Evolutionary conservation across 2,329 filamentous ascomycete species (phyloP).

Genomic region (Chaetomiaceae sp.): DNA sequence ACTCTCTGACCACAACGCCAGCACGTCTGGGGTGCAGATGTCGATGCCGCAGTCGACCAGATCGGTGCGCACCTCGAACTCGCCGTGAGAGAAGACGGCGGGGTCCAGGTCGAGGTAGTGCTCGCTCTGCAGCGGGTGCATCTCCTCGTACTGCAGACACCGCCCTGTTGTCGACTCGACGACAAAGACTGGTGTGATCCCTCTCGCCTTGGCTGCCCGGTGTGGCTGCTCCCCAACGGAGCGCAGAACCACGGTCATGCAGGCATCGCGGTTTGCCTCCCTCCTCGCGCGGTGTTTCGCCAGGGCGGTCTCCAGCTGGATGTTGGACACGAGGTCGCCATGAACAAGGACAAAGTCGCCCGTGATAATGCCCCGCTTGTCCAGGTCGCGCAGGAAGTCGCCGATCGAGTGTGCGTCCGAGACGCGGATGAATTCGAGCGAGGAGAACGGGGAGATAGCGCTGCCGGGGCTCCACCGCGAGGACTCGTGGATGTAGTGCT

Average conservation of each 20-base stretch:
- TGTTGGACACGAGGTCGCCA: conserved; percentile 86
- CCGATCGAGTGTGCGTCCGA: conserved; percentile 79
- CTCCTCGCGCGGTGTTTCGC: conserved; percentile 75
- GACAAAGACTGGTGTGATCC: conserved; percentile 77
- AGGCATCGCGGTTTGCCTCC: conserved; percentile 82
- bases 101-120: conserved; percentile 70
- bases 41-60: conserved; percentile 93
- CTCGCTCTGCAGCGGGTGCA: conserved; percentile 63
- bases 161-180: conserved; percentile 75
- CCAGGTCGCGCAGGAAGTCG: conserved; percentile 90
- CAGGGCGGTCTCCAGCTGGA: conserved; percentile 75
- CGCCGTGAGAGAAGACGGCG: conserved; percentile 66
- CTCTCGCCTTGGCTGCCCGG: conserved; percentile 67
- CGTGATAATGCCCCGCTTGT: conserved; percentile 76
- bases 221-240: conserved; percentile 67
- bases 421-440: conserved; percentile 79
- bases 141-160: conserved; percentile 92
- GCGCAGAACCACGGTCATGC: conserved; percentile 93
- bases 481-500: conserved; percentile 78
- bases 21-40: conserved; percentile 93
- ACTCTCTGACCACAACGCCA: conserved; percentile 93
- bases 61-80: conserved; percentile 81
- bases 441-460: conserved; percentile 62
- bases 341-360: conserved; percentile 92
- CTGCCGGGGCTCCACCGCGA: conserved; percentile 60